These are phyloP conservation scores for Fistulina hepatica DNA, from an alignment of 1,284 basidiomycete genomes.

Conservation along the genomic window DNA sequence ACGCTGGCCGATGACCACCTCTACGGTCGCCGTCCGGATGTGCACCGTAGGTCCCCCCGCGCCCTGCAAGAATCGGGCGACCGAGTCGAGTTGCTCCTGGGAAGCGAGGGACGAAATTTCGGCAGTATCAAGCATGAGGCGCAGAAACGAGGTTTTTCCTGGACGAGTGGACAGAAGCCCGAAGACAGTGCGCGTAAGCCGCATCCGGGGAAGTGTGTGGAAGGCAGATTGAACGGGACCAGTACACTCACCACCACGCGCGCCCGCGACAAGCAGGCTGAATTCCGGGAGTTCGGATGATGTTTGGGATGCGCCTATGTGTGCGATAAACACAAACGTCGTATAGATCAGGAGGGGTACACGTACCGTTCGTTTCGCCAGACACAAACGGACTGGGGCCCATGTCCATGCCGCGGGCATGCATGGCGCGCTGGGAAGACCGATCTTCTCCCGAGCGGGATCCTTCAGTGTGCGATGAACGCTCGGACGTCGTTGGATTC, in stretches of 20 bases:
- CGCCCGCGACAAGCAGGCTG: constrained; percentile 67
- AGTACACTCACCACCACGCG: constrained; percentile 39
- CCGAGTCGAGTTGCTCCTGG: constrained; percentile 59
- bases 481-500: too few relatives aligned
- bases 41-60: constrained; percentile 54
- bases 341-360: too few relatives aligned
- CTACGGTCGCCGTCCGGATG: constrained; percentile 55
- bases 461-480: too few relatives aligned
- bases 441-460: too few relatives aligned
- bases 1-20: constrained; percentile 33
- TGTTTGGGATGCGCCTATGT: too few relatives aligned
- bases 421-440: too few relatives aligned
- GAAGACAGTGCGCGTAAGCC: constrained; percentile 23
- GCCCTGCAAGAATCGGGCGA: constrained; percentile 69
- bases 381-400: too few relatives aligned
- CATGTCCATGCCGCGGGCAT: too few relatives aligned
- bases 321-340: too few relatives aligned
- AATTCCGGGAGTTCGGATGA: constrained; percentile 34
- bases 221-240: constrained; percentile 7
- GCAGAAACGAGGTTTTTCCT: constrained; percentile 75
- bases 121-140: constrained; percentile 66
- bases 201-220: constrained; percentile 12
- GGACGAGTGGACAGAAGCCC: constrained; percentile 32
- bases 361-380: too few relatives aligned
- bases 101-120: constrained; percentile 43